phyloP scores from a whole-genome alignment of 176 grass and related monocot genomes.

The Thinopyrum elongatum region DNA sequence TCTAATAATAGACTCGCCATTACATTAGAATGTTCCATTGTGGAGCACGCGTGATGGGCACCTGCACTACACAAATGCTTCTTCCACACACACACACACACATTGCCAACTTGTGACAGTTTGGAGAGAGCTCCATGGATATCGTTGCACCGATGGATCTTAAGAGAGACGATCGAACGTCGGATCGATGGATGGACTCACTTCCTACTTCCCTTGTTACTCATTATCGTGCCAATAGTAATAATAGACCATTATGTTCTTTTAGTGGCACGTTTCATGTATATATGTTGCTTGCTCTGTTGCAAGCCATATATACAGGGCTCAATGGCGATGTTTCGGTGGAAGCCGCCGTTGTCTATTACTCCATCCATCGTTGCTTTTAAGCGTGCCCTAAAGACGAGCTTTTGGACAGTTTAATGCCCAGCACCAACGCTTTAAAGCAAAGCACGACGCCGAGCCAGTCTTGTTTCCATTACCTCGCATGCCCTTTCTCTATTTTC shows the following conservation, averaged over 20 bases:
- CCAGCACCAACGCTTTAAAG: slow-evolving; percentile 15
- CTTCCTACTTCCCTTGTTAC: no score
- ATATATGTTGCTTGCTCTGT: background rate
- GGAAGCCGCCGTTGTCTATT: background rate
- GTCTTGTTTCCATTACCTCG: background rate
- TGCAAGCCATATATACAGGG: background rate
- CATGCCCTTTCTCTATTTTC: background rate
- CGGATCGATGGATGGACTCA: no score
- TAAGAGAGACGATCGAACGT: no score
- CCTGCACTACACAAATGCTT: background rate
- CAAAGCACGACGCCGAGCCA: slow-evolving; percentile 2
- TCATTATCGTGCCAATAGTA: background rate
- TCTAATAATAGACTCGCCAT: background rate
- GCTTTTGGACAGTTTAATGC: background rate
- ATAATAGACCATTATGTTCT: background rate
- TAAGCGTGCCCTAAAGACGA: slow-evolving; percentile 28
- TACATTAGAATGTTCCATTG: background rate
- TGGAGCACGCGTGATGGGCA: background rate
- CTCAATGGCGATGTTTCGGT: background rate
- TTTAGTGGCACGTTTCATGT: background rate
- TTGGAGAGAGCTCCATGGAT: no score
- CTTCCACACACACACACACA: background rate
- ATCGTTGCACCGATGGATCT: no score
- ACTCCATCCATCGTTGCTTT: background rate
- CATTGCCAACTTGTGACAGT: background rate